Conservation (phyloP, 208 protist genomes). For the Trichomonas vaginalis region DNA sequence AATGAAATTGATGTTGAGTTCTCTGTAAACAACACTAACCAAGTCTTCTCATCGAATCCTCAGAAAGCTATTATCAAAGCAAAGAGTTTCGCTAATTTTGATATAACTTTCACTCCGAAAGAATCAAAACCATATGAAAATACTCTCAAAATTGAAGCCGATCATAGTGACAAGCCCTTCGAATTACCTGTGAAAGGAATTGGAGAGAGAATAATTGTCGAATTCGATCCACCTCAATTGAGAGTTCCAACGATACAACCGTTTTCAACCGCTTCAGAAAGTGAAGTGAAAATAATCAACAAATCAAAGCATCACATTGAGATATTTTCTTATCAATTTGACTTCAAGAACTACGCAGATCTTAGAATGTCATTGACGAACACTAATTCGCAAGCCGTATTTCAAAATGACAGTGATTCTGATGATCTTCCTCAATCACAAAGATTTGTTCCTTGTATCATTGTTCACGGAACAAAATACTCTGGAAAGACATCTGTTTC, state of each 20-base stretch:
- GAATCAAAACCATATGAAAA: neutral
- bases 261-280: neutral
- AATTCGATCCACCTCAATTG: neutral
- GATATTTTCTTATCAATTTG: neutral
- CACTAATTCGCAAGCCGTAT: too few relatives aligned
- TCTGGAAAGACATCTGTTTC: constrained; percentile 3
- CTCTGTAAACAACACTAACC: neutral
- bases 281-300: neutral
- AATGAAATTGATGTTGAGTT: neutral
- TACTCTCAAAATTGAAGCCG: neutral
- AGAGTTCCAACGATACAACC: neutral
- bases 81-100: neutral
- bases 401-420: neutral
- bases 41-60: neutral
- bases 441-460: neutral
- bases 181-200: neutral
- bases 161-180: neutral
- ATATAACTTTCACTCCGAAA: neutral
- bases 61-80: neutral
- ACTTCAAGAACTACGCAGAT: neutral
- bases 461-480: neutral
- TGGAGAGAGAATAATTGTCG: neutral
- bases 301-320: neutral
- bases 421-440: neutral
- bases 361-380: neutral